A percentile compares a stretch with the other conserved stretches of the same genome.
These are phyloP conservation scores for Neofusicoccum ribis DNA, from an alignment of 2,329 filamentous ascomycete genomes.

Conservation along the genomic window DNA sequence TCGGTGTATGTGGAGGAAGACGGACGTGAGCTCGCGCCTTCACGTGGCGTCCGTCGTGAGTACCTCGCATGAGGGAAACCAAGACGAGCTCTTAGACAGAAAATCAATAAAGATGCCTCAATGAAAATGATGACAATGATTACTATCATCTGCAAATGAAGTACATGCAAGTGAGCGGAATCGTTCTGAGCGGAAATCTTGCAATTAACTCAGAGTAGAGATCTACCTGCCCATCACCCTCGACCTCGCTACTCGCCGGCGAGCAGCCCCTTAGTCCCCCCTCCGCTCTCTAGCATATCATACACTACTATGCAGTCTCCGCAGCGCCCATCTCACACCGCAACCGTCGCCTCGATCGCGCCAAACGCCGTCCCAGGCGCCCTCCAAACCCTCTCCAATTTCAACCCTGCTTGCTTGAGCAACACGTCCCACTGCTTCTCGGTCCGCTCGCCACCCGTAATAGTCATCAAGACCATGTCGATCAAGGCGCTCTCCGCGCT, in stretches of 20 bases:
- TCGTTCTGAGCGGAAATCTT: no score
- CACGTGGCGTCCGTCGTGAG: constrained; percentile 9
- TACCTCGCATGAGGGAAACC: constrained; percentile 4
- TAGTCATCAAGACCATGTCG: constrained; percentile 43
- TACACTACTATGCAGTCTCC: no score
- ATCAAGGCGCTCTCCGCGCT: constrained; percentile 32
- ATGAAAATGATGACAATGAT: no score
- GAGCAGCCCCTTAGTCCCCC: no score
- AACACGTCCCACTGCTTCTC: constrained; percentile 23
- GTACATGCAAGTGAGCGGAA: no score
- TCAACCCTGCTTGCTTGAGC: constrained; percentile 22
- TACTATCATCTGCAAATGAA: no score
- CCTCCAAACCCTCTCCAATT: constrained; percentile 21
- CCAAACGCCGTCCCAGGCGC: constrained; percentile 15
- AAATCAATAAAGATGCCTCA: not conserved
- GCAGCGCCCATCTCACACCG: not conserved
- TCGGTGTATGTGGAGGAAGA: constrained; percentile 1
- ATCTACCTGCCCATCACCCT: no score
- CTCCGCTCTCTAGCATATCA: no score
- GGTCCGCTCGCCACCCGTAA: constrained; percentile 24
- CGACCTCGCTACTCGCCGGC: no score
- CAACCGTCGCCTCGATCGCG: constrained; percentile 17
- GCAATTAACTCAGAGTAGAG: no score
- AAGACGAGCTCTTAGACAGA: constrained; percentile 9
- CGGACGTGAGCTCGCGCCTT: constrained; percentile 9